Conservation (phyloP, 345 rosid genomes). For the Cardamine occulta region DNA sequence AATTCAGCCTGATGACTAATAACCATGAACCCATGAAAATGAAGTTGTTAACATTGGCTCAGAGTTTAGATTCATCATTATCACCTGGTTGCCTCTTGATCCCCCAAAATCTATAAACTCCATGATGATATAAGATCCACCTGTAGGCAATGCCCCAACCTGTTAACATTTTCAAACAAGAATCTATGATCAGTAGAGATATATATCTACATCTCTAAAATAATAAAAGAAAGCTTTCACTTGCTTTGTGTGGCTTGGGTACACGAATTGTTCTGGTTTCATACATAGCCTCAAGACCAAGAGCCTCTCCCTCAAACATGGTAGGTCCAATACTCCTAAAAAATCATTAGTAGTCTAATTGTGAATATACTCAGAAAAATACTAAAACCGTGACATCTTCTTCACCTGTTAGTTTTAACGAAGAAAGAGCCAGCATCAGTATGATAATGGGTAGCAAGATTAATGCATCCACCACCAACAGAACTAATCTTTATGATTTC, state of each 20-base stretch:
- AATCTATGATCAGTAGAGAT: not conserved
- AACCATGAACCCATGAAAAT: slow-evolving; percentile 34
- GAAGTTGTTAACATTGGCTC: slow-evolving; percentile 7
- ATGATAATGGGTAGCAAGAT: slow-evolving; percentile 70
- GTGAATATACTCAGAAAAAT: not conserved
- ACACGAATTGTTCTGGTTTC: slow-evolving; percentile 75
- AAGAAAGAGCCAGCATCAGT: slow-evolving; percentile 87
- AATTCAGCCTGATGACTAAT: slow-evolving; percentile 60
- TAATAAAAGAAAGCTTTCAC: not conserved
- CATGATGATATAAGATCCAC: slow-evolving; percentile 93
- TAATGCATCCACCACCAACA: slow-evolving; percentile 94
- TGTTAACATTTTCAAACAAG: slow-evolving; percentile 30
- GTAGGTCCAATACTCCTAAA: slow-evolving; percentile 78
- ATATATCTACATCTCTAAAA: not conserved
- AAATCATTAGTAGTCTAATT: slow-evolving; percentile 22
- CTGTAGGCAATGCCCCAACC: slow-evolving; percentile 77
- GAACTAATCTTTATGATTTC: slow-evolving; percentile 67
- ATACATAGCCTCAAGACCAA: slow-evolving; percentile 88
- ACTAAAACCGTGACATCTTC: not conserved
- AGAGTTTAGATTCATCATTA: slow-evolving; percentile 17
- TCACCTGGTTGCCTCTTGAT: slow-evolving; percentile 85
- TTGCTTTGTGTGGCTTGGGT: slow-evolving; percentile 86
- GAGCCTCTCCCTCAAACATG: slow-evolving; percentile 94
- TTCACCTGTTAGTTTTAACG: slow-evolving; percentile 84
- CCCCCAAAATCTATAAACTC: slow-evolving; percentile 82